Evolutionary conservation across 2,329 filamentous ascomycete species (phyloP).

Genomic region (Sporothrix protearum): DNA sequence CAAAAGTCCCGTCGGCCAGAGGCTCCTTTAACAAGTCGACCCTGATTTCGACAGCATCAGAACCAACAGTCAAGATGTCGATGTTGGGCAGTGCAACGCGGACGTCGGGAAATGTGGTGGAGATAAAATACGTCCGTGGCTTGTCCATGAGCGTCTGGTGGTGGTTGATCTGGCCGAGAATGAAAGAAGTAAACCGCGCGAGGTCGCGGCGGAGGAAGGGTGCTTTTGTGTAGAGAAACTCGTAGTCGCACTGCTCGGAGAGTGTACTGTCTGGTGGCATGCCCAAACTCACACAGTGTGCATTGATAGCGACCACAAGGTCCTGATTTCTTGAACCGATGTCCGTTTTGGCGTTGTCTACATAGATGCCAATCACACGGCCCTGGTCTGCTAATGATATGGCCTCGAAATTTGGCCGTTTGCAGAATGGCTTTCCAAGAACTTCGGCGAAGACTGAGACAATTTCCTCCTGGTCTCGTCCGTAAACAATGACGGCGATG

Average conservation of each 20-base stretch:
- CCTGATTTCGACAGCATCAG: constrained; percentile 79
- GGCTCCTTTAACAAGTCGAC: constrained; percentile 78
- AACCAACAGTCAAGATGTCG: constrained; percentile 81
- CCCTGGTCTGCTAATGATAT: constrained; percentile 55
- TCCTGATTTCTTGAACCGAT: constrained; percentile 56
- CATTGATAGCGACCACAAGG: constrained; percentile 67
- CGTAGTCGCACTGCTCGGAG: constrained; percentile 72
- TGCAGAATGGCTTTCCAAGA: constrained; percentile 66
- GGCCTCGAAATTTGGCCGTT: constrained; percentile 54
- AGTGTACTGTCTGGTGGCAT: constrained; percentile 65
- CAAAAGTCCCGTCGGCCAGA: constrained; percentile 57
- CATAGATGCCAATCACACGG: constrained; percentile 64
- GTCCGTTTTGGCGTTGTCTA: constrained; percentile 54
- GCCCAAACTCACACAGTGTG: constrained; percentile 68
- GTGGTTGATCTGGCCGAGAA: constrained; percentile 72
- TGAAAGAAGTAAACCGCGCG: constrained; percentile 73
- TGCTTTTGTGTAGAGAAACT: constrained; percentile 74
- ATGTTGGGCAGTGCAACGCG: constrained; percentile 77
- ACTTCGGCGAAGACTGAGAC: constrained; percentile 74
- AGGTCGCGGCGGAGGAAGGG: constrained; percentile 72
- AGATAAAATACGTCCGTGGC: constrained; percentile 76
- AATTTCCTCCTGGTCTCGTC: constrained; percentile 68
- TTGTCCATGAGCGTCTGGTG: constrained; percentile 76
- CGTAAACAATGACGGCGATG: constrained; percentile 65
- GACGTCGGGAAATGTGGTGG: constrained; percentile 83